Base-by-base conservation (phyloP, 257 asterid species). In the Ocimum tenuiflorum region DNA sequence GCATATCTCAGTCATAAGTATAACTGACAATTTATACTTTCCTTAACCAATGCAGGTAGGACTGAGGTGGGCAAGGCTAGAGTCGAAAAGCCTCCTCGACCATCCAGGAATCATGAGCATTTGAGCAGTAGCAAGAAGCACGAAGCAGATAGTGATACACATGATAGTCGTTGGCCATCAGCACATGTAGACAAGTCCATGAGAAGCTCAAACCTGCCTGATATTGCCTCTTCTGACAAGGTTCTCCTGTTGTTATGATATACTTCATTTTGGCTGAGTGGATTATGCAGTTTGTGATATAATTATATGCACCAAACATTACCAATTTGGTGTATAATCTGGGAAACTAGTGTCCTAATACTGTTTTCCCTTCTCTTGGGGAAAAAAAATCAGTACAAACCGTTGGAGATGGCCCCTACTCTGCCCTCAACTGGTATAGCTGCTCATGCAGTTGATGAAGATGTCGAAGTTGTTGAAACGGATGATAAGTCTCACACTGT, bases 351-450 rank as follows among this genome's bases (percentile, higher is more conserved):
- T n/a, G n/a, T n/a, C 31, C 31, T n/a, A 29, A 59, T 29, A 71
- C 42, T 0, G 18, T 27, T 61, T 48, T 69, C 60, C 10, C 20
- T 24, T 59, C 23, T 49, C 42, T 1, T 27, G 3, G 7, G 67
- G 63, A 35, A 39, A 57, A 59, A 19, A 48, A 71, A 65, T 82
- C 88, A 85, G 95, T 60, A 71, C 73, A 80, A 78, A 80, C 62
- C 60, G 24, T 76, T 81, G 56, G 96, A 86, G 50, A 65, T 52
- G 3, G 85, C 72, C 51, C 55, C 60, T 31, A 23, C 46, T 22
- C 72, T 85, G 72, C 98, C 96, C 15, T 63, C 94, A 62, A 89
- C 96, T 63, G 80, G 94, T 78, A 79, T 86, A 79, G 97, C 96
- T 43, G 96, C 96, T 65, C 85, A 88, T 78, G 95, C 89, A 20